phyloP scores from a whole-genome alignment of 2,329 filamentous ascomycete species.

The Parastagonospora avenae region DNA sequence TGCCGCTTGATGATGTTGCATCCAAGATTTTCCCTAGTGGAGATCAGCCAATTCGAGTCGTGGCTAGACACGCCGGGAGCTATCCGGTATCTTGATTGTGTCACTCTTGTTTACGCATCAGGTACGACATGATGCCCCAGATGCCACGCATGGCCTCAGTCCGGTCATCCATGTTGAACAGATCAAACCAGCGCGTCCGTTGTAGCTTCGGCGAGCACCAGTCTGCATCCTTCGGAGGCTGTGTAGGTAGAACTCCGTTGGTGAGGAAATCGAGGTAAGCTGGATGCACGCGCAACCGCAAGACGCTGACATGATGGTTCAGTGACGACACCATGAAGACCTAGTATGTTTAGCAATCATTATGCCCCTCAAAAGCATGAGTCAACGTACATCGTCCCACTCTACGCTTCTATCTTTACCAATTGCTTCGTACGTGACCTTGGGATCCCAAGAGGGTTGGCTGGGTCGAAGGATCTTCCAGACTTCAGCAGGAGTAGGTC shows the following conservation, averaged over 20 bases:
- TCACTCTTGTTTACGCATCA: conserved; percentile 43
- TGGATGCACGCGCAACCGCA: conserved; percentile 63
- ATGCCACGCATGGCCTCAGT: conserved; percentile 61
- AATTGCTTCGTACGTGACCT: conserved; percentile 61
- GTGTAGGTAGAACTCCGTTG: conserved; percentile 45
- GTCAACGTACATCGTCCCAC: conserved; percentile 60
- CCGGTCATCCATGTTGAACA: conserved; percentile 60
- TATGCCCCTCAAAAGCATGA: background rate
- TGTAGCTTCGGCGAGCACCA: conserved; percentile 61
- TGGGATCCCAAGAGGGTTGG: conserved; percentile 61
- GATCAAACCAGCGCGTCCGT: conserved; percentile 64
- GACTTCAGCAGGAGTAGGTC: conserved; percentile 53
- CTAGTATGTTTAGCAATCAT: conserved; percentile 44
- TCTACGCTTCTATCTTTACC: conserved; percentile 55
- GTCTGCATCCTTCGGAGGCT: conserved; percentile 27
- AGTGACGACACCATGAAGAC: conserved; percentile 66
- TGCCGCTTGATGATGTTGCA: too few relatives aligned
- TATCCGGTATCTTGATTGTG: background rate
- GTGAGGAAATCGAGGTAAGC: conserved; percentile 62
- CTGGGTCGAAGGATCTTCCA: conserved; percentile 61
- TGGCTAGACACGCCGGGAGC: too few relatives aligned
- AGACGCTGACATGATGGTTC: conserved; percentile 66
- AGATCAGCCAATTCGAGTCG: too few relatives aligned
- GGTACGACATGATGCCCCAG: conserved; percentile 63
- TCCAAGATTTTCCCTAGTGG: too few relatives aligned